A percentile compares a stretch with the other conserved stretches of the same genome.
phyloP scores from a whole-genome alignment of 2,329 filamentous ascomycete genomes.

The Fusarium anthophilum region DNA sequence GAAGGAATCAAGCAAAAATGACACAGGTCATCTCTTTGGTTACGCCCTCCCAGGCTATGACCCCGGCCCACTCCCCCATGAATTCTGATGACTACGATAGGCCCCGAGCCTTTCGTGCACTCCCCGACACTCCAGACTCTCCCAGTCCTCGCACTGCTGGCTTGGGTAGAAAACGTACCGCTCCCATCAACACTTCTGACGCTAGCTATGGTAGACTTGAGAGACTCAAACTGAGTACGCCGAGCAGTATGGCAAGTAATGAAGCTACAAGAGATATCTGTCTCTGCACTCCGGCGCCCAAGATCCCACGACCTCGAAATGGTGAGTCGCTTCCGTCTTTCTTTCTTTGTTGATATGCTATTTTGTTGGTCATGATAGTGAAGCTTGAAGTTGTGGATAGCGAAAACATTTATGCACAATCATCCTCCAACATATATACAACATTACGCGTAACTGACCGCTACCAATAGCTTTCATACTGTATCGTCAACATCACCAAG shows the following conservation, averaged over 20 bases:
- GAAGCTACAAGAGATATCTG: conserved; percentile 59
- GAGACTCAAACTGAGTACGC: conserved; percentile 42
- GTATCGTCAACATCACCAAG: conserved; percentile 93
- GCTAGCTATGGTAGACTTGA: conserved; percentile 51
- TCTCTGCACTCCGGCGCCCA: conserved; percentile 65
- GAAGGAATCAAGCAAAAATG: conserved; percentile 29
- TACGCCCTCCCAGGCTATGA: conserved; percentile 38
- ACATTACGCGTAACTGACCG: conserved; percentile 35
- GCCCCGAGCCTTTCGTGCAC: conserved; percentile 28
- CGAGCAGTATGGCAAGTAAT: conserved; percentile 43
- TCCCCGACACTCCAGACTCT: conserved; percentile 38
- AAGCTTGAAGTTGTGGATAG: conserved; percentile 5
- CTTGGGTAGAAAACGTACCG: conserved; percentile 55
- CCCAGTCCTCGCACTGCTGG: conserved; percentile 38
- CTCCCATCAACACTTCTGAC: conserved; percentile 57
- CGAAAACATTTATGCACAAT: not conserved
- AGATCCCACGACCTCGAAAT: conserved; percentile 67
- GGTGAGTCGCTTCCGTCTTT: conserved; percentile 55
- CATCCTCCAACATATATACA: not conserved
- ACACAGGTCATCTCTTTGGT: conserved; percentile 44
- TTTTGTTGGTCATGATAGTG: not conserved
- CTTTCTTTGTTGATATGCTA: conserved; percentile 25
- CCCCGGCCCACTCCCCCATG: conserved; percentile 40
- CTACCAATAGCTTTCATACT: conserved; percentile 85
- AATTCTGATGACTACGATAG: conserved; percentile 36